phyloP scores from a whole-genome alignment of 1,284 basidiomycete species.

The Moesziomyces sp. region DNA sequence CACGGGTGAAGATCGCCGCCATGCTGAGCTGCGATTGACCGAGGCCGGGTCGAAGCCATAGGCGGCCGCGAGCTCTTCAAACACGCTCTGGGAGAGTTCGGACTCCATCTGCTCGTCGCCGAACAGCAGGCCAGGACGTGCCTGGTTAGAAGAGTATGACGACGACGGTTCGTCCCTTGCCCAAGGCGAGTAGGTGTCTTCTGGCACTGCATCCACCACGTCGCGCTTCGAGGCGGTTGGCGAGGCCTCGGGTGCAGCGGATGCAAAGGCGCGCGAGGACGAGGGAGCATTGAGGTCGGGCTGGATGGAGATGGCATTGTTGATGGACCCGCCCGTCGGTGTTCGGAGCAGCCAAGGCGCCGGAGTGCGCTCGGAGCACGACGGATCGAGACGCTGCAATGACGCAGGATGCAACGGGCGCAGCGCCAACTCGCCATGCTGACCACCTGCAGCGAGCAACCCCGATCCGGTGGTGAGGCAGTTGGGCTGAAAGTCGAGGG shows the following conservation, averaged over 20 bases:
- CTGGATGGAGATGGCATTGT: conserved; percentile 77
- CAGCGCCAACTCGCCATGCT: conserved; percentile 81
- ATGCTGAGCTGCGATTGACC: conserved; percentile 31
- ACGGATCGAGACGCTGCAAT: conserved; percentile 6
- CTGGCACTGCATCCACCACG: conserved; percentile 7
- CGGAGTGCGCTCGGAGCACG: conserved; percentile 27
- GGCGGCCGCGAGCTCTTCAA: conserved; percentile 40
- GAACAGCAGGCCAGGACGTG: conserved; percentile 33
- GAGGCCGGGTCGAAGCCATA: conserved; percentile 37
- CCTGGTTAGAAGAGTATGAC: conserved; percentile 6
- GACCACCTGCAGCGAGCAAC: conserved; percentile 83
- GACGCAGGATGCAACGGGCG: conserved; percentile 70
- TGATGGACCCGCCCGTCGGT: conserved; percentile 77
- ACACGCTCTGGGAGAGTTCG: conserved; percentile 38
- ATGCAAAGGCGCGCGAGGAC: conserved; percentile 3
- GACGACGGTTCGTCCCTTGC: conserved; percentile 32
- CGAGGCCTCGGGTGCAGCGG: neutral
- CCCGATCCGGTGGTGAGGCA: conserved; percentile 70
- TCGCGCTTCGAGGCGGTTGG: conserved; percentile 16
- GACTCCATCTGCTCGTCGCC: conserved; percentile 45
- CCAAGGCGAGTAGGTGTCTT: conserved; percentile 18
- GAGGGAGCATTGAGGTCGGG: conserved; percentile 28
- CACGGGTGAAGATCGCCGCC: conserved; percentile 10
- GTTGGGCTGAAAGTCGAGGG: conserved; percentile 78
- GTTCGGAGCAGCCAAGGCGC: conserved; percentile 69